Conservation (phyloP, 306 rosid species). For the Pyrus communis region DNA sequence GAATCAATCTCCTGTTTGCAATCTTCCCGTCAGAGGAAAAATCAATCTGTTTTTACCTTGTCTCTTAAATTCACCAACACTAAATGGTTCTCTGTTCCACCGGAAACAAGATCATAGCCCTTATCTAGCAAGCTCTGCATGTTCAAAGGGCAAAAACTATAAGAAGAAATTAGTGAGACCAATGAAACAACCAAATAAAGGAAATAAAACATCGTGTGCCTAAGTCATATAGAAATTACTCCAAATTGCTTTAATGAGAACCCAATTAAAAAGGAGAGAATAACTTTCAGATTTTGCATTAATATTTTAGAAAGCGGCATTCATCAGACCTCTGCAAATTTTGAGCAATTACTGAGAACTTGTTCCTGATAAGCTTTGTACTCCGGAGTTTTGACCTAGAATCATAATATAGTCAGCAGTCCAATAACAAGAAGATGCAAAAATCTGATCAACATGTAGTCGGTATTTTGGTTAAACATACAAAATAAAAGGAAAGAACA, state of each 20-base stretch:
- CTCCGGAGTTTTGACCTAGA: conserved; percentile 74
- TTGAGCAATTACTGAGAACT: conserved; percentile 64
- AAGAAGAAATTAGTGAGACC: conserved; percentile 8
- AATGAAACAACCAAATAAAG: conserved; percentile 4
- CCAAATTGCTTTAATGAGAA: neutral
- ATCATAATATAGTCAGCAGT: neutral
- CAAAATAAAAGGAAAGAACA: neutral
- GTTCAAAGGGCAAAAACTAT: conserved; percentile 27
- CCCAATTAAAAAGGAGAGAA: neutral
- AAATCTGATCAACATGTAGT: neutral
- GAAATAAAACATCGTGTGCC: neutral
- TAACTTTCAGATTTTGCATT: neutral
- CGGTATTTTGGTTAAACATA: neutral
- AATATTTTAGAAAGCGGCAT: neutral
- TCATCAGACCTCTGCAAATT: conserved; percentile 64
- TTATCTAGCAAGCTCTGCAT: conserved; percentile 75
- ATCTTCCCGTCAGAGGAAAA: conserved; percentile 7
- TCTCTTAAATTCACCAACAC: conserved; percentile 77
- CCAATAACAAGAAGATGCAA: conserved; percentile 10
- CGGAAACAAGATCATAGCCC: conserved; percentile 90
- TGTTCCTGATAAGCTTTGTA: conserved; percentile 86
- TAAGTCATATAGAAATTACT: neutral
- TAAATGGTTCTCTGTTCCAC: conserved; percentile 93
- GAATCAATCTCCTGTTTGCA: neutral
- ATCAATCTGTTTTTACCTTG: conserved; percentile 46